Conservation (phyloP, 2,329 filamentous ascomycete genomes). For the Exophiala bonariae region DNA sequence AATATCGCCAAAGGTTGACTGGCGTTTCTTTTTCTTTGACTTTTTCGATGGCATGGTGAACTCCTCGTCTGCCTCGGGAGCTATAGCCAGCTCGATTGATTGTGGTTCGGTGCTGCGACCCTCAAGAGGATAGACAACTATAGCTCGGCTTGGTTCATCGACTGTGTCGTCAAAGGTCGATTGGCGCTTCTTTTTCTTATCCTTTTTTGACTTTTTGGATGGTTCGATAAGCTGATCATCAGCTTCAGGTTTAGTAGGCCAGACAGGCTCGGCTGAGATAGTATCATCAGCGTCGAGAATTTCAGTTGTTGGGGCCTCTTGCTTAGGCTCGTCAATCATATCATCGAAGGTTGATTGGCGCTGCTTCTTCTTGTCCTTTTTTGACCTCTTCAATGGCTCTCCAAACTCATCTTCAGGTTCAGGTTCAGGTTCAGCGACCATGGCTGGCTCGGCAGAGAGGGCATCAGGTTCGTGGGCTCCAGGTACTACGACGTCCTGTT, state of each 20-base stretch:
- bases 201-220: not conserved
- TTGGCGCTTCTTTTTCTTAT: constrained; percentile 16
- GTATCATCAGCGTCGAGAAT: not conserved
- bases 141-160: too few species aligned
- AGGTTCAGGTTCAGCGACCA: not conserved
- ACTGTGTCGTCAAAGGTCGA: too few species aligned
- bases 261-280: not conserved
- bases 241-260: not conserved
- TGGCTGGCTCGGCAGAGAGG: not conserved
- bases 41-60: constrained; percentile 17
- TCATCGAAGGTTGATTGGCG: constrained; percentile 3
- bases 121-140: not conserved
- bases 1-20: not conserved
- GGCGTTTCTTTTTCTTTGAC: constrained; percentile 17
- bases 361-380: constrained; percentile 17
- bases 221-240: not conserved
- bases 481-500: too few species aligned
- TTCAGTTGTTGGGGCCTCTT: not conserved
- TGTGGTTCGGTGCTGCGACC: not conserved
- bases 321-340: too few species aligned
- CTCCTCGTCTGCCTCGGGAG: not conserved
- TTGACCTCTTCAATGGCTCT: not conserved
- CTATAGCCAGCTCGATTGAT: not conserved
- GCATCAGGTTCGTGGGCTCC: not conserved
- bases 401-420: constrained; percentile 1